phyloP scores from a whole-genome alignment of 805 yeast genomes.

The Yarrowia yakushimensis region DNA sequence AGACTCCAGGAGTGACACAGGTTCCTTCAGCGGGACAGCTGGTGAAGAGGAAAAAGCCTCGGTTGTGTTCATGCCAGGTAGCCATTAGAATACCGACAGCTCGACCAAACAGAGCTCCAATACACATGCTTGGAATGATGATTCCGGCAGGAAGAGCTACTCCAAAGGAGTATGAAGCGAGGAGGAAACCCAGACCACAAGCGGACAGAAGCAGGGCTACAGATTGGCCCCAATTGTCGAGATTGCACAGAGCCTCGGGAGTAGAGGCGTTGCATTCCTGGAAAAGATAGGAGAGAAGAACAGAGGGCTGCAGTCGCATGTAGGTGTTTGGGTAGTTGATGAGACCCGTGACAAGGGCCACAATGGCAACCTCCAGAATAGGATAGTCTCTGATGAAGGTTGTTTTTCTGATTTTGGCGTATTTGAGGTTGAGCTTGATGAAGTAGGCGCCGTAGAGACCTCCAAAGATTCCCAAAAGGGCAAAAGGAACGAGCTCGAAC shows the following conservation, averaged over 20 bases:
- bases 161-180: conserved; percentile 67
- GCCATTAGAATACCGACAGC: conserved; percentile 47
- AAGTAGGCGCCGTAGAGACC: conserved; percentile 61
- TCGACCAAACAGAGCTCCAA: conserved; percentile 59
- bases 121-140: conserved; percentile 61
- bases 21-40: conserved; percentile 46
- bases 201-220: conserved; percentile 40
- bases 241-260: conserved; percentile 35
- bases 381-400: conserved; percentile 30
- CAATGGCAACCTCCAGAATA: conserved; percentile 47
- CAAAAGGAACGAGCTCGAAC: conserved; percentile 68
- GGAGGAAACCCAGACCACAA: conserved; percentile 50
- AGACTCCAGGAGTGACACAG: conserved; percentile 80
- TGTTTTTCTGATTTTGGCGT: conserved; percentile 38
- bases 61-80: conserved; percentile 41
- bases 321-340: conserved; percentile 55
- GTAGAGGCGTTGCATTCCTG: conserved; percentile 54
- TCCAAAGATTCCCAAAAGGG: conserved; percentile 65
- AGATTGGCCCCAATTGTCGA: conserved; percentile 29
- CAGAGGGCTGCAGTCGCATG: conserved; percentile 53
- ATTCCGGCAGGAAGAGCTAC: conserved; percentile 58
- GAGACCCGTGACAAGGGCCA: conserved; percentile 52
- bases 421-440: conserved; percentile 46
- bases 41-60: conserved; percentile 38
- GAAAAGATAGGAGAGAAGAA: conserved; percentile 58